Conservation (phyloP, 164 flowering plant species). For the Buxus sempervirens region DNA sequence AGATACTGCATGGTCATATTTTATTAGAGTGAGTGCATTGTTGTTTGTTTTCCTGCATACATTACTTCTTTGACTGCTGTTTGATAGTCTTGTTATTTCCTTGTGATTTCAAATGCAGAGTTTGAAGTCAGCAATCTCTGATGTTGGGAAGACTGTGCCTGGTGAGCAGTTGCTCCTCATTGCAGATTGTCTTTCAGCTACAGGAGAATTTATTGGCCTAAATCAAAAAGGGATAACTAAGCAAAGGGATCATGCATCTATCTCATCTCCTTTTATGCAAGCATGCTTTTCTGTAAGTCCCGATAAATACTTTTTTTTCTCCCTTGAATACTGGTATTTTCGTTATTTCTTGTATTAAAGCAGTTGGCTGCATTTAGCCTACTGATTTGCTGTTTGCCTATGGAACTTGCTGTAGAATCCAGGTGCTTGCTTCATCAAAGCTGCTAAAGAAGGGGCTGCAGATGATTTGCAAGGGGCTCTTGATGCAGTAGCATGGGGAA, state of each 20-base stretch:
- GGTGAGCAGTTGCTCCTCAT: slow-evolving; percentile 66
- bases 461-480: slow-evolving; percentile 75
- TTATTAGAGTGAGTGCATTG: slow-evolving; percentile 45
- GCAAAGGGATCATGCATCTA: slow-evolving; percentile 50
- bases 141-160: slow-evolving; percentile 62
- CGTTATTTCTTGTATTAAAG: neutral
- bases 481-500: slow-evolving; percentile 93
- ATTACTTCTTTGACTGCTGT: neutral
- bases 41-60: neutral
- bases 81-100: neutral
- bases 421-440: slow-evolving; percentile 57
- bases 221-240: slow-evolving; percentile 56
- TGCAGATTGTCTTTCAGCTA: slow-evolving; percentile 63
- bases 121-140: slow-evolving; percentile 56
- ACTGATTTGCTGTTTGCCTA: slow-evolving; percentile 1
- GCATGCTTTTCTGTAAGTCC: slow-evolving; percentile 79
- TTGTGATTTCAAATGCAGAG: slow-evolving; percentile 40
- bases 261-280: slow-evolving; percentile 68
- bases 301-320: neutral
- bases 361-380: neutral
- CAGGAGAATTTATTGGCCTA: slow-evolving; percentile 83
- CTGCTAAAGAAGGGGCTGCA: slow-evolving; percentile 57
- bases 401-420: slow-evolving; percentile 54
- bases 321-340: neutral
- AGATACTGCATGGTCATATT: slow-evolving; percentile 61